Evolutionary conservation across 2,329 filamentous ascomycete genomes (phyloP), one percentile per base, ranked within the genome.

Genomic region (Colletotrichum echinochloae): DNA sequence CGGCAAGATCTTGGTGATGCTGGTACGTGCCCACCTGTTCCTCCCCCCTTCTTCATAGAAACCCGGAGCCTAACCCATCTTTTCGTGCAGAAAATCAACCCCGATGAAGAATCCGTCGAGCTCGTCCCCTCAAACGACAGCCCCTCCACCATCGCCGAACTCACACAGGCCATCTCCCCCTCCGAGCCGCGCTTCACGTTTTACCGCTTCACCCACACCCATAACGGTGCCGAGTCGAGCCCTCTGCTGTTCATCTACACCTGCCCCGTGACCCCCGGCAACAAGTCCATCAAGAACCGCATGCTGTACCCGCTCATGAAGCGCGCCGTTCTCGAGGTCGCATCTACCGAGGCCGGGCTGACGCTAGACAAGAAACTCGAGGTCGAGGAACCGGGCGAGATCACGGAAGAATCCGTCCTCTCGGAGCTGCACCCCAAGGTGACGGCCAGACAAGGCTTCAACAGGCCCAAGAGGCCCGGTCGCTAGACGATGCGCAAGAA

Each of bases 281-380:
- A 86, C 62, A 93, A 90, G 81, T 84, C 88, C 62, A 92, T 96
- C 83, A 95, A 94, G 83, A 91, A 92, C 81, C 87, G 93, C 73
- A 97, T 97, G 94, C 81, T 96, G 77, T 96, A 96, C 79, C 92
- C 93, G 41, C 83, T 91, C 33, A 91, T 90, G 83, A 91, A 90
- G 81, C 84, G 88, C 14, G 87, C 89, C 30, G 91, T 93, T 3
- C 83, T 94, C 37, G 81, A 84, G n/a, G 79, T 91, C 41, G 93
- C 92, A 23, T 88, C 90, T 75, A 82, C 81, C 44, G 88, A 93
- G 74, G 91, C 89, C 1, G 90, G 90, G 0, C 77, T 95, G 60
- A 85, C 83, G 66, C 83, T 94, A 5, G 90, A 89, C 67, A 94
- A 93, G 87, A 91, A 87, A 78, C 90, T 92, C 71, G 89, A 91